phyloP scores from a whole-genome alignment of 345 rosid genomes.

The Gossypium longicalyx region DNA sequence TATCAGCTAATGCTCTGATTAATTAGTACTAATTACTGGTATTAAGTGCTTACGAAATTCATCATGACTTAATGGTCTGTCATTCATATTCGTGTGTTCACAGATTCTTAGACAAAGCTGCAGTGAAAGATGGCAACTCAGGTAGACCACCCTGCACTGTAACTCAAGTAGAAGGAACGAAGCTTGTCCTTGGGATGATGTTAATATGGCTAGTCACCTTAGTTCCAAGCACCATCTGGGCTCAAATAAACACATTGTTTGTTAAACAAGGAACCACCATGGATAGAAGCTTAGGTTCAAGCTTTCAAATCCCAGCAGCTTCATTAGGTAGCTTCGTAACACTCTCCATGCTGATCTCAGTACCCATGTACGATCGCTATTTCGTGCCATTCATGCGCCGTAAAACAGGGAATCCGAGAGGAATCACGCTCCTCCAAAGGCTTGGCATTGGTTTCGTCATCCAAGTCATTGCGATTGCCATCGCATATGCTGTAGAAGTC shows the following conservation, averaged over 20 bases:
- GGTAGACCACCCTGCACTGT: constrained; percentile 53
- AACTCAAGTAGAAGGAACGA: constrained; percentile 77
- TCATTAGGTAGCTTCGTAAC: constrained; percentile 77
- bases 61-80: neutral
- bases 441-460: constrained; percentile 68
- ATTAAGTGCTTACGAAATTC: neutral
- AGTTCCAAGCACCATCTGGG: constrained; percentile 81
- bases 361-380: constrained; percentile 75
- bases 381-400: constrained; percentile 75
- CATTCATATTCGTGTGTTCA: neutral
- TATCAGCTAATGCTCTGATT: neutral
- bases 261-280: constrained; percentile 90
- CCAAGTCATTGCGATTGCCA: constrained; percentile 58
- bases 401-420: constrained; percentile 70
- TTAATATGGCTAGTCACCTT: constrained; percentile 74
- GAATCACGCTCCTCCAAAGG: constrained; percentile 77
- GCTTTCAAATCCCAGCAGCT: constrained; percentile 78
- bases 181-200: constrained; percentile 67
- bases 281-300: constrained; percentile 50
- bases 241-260: constrained; percentile 84
- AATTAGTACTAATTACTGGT: neutral
- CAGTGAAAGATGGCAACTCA: constrained; percentile 40
- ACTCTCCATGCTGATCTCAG: constrained; percentile 76
- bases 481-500: constrained; percentile 65
- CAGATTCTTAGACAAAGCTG: constrained; percentile 91